Percentiles rank a stretch among this genome's conserved stretches.
phyloP scores from a whole-genome alignment of 805 yeast species.

The Saturnispora zaruensis region DNA sequence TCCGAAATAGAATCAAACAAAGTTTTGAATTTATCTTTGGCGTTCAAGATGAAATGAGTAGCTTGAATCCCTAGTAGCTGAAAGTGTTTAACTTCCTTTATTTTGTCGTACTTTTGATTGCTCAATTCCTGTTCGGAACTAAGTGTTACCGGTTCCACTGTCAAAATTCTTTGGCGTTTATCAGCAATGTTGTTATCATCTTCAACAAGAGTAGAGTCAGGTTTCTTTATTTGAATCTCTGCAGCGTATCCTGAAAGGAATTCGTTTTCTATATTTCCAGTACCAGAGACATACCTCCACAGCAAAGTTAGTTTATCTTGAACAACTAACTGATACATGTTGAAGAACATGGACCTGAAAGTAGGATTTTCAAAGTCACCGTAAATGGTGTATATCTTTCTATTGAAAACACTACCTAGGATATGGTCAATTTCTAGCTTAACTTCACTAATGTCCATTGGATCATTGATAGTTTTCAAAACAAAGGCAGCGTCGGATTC shows the following conservation, averaged over 20 bases:
- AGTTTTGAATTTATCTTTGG: constrained; percentile 28
- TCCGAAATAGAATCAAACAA: constrained; percentile 37
- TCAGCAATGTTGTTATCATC: constrained; percentile 43
- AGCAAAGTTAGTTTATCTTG: constrained; percentile 60
- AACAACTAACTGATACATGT: constrained; percentile 50
- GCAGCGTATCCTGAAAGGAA: constrained; percentile 56
- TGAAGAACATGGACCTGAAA: constrained; percentile 49
- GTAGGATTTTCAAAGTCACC: constrained; percentile 48
- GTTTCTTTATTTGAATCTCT: constrained; percentile 52
- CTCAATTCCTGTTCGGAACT: neutral
- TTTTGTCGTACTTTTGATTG: constrained; percentile 21
- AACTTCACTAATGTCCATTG: constrained; percentile 11
- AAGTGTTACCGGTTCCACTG: neutral
- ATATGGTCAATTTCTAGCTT: constrained; percentile 51
- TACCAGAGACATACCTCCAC: constrained; percentile 57
- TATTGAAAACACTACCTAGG: constrained; percentile 41
- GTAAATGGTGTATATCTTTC: constrained; percentile 42
- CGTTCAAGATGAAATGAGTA: constrained; percentile 31
- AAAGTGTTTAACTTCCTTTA: constrained; percentile 25
- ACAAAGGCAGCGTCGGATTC: constrained; percentile 73
- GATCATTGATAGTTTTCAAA: constrained; percentile 45
- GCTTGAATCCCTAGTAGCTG: constrained; percentile 36
- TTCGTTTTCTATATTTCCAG: constrained; percentile 18
- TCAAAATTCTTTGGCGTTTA: neutral
- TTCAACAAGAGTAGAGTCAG: constrained; percentile 57